These are phyloP conservation scores for Hyphopichia fennica DNA, from an alignment of 1,139 yeast genomes.

Conservation along the genomic window DNA sequence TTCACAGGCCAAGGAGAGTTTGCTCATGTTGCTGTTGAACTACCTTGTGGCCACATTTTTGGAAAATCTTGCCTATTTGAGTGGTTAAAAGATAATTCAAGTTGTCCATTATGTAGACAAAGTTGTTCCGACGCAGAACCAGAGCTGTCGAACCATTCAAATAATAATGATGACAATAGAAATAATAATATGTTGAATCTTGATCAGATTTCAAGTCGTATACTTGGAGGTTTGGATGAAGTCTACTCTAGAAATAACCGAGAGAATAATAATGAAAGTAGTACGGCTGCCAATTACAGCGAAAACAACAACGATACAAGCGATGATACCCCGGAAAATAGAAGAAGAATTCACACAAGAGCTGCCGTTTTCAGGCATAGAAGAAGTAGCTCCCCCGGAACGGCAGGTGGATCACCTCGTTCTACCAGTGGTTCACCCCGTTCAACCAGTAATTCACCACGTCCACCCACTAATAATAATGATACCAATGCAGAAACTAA, in stretches of 20 bases:
- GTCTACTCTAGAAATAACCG: not conserved
- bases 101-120: slow-evolving; percentile 81
- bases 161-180: not conserved
- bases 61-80: slow-evolving; percentile 72
- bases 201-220: not conserved
- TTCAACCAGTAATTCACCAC: no score
- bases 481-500: not conserved
- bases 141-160: not conserved
- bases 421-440: no score
- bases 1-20: slow-evolving; percentile 26
- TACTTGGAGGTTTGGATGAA: not conserved
- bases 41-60: slow-evolving; percentile 83
- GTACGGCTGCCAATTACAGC: not conserved
- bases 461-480: not conserved
- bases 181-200: not conserved
- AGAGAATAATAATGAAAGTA: not conserved
- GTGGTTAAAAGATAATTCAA: slow-evolving; percentile 68
- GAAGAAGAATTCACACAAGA: no score
- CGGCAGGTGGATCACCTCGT: no score
- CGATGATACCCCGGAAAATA: no score
- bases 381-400: no score
- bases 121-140: slow-evolving; percentile 16
- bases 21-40: slow-evolving; percentile 61
- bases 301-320: no score
- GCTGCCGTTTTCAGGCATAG: no score